Conservation (phyloP, 805 yeast genomes). For the Yamadazyma philogaea region DNA sequence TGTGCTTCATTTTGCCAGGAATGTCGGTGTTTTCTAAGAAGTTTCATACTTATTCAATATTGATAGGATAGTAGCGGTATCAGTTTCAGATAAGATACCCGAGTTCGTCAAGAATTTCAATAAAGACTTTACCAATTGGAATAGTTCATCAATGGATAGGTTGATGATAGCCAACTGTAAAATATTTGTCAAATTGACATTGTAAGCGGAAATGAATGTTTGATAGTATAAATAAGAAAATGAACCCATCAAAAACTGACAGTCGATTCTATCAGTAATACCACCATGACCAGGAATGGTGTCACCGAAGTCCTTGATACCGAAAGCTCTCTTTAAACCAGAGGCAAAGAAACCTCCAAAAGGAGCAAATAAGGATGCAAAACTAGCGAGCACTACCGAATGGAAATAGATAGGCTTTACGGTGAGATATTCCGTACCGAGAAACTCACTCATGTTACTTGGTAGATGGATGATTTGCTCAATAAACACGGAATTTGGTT, state of each 20-base stretch:
- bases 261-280: conserved; percentile 94
- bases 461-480: conserved; percentile 80
- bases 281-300: conserved; percentile 99
- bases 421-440: conserved; percentile 43
- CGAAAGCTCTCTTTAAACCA: conserved; percentile 94
- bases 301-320: conserved; percentile 95
- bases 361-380: conserved; percentile 96
- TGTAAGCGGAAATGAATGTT: conserved; percentile 76
- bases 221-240: conserved; percentile 90
- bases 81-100: conserved; percentile 27
- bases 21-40: neutral
- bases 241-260: conserved; percentile 97
- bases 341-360: conserved; percentile 98
- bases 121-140: conserved; percentile 58
- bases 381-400: conserved; percentile 79
- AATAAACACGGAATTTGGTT: conserved; percentile 83
- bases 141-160: conserved; percentile 61
- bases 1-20: neutral
- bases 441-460: conserved; percentile 51
- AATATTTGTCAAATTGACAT: conserved; percentile 69
- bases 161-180: conserved; percentile 74
- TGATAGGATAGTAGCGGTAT: conserved; percentile 25
- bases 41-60: conserved; percentile 25
- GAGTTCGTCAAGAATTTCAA: conserved; percentile 48
- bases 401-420: conserved; percentile 90